Conservation (phyloP, 352 stramenopile species). For the Globisporangium rhizosaccharum region DNA sequence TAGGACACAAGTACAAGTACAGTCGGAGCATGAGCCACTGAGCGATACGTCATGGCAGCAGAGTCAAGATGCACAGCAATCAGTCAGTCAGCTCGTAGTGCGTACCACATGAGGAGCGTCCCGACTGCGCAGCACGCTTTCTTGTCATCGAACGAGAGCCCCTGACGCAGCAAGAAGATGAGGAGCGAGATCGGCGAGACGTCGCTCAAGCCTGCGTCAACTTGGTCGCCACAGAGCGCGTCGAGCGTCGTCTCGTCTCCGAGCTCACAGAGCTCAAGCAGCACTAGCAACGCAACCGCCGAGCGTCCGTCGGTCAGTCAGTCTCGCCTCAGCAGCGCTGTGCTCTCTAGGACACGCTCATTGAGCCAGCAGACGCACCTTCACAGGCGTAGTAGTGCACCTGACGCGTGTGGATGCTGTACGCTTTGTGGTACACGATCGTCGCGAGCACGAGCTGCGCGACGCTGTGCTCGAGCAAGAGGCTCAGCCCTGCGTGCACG, state of each 20-base stretch:
- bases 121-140: slow-evolving; percentile 73
- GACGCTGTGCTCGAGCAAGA: slow-evolving; percentile 50
- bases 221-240: slow-evolving; percentile 37
- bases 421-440: slow-evolving; percentile 72
- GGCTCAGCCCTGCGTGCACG: slow-evolving; percentile 35
- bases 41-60: neutral
- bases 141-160: slow-evolving; percentile 70
- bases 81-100: neutral
- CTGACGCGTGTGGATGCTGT: slow-evolving; percentile 79
- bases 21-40: neutral
- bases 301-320: too few species aligned
- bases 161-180: slow-evolving; percentile 67
- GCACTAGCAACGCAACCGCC: slow-evolving; percentile 24
- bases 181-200: slow-evolving; percentile 61
- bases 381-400: slow-evolving; percentile 82
- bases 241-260: slow-evolving; percentile 50
- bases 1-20: neutral
- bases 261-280: slow-evolving; percentile 69
- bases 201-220: slow-evolving; percentile 20
- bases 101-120: slow-evolving; percentile 70
- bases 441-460: slow-evolving; percentile 60
- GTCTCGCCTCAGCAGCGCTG: neutral
- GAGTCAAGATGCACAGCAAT: neutral
- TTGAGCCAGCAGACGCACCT: slow-evolving; percentile 22
- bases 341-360: neutral